phyloP scores from a whole-genome alignment of 345 rosid genomes.

The Syzygium aromaticum region DNA sequence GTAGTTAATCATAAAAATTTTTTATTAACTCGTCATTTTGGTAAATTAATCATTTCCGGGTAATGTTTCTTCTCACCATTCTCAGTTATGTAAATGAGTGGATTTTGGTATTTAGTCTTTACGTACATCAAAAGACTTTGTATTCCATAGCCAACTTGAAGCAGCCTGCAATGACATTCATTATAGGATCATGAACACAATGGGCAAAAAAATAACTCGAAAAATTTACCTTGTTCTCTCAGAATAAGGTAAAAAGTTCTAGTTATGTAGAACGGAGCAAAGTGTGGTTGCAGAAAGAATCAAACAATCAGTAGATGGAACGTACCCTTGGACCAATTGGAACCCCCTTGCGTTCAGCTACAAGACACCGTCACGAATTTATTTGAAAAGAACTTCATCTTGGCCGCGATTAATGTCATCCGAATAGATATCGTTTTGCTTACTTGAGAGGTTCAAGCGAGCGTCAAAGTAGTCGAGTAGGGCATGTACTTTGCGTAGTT shows the following conservation, averaged over 20 bases:
- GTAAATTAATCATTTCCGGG: background rate
- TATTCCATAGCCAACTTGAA: conserved; percentile 8
- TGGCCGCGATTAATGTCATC: too few relatives aligned
- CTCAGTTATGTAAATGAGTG: conserved; percentile 42
- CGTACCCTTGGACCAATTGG: background rate
- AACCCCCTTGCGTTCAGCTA: conserved; percentile 10
- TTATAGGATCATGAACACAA: conserved; percentile 9
- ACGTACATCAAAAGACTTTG: conserved; percentile 14
- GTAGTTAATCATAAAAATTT: background rate
- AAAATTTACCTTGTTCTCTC: background rate
- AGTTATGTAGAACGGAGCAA: too few relatives aligned
- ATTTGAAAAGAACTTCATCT: background rate
- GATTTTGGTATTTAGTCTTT: conserved; percentile 26
- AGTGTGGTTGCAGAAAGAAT: background rate
- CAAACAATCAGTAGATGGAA: too few relatives aligned
- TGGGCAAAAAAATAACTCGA: rapidly evolving
- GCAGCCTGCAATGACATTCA: conserved; percentile 17
- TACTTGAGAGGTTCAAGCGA: conserved; percentile 10
- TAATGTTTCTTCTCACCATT: conserved; percentile 21
- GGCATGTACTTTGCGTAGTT: conserved; percentile 12
- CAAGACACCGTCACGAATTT: background rate
- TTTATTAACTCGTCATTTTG: background rate
- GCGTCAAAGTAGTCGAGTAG: background rate
- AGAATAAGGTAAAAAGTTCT: too few relatives aligned
- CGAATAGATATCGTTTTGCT: background rate